These are phyloP conservation scores for Cryptococcus sp. DNA, from an alignment of 1,284 basidiomycete species.

Conservation along the genomic window DNA sequence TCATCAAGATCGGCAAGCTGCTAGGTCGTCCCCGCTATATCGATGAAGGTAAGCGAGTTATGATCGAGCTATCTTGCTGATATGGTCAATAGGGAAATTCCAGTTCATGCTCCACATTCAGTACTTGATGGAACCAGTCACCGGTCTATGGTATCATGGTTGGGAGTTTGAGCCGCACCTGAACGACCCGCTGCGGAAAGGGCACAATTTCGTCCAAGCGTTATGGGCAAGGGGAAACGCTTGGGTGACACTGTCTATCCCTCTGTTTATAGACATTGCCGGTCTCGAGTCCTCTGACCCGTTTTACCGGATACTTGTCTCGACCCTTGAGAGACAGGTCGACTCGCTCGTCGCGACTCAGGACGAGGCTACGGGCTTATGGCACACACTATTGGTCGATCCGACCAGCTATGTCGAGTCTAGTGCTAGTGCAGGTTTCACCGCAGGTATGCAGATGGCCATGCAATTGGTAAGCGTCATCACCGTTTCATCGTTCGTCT, in stretches of 20 bases:
- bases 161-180: slow-evolving; percentile 34
- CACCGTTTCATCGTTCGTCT: too few relatives aligned
- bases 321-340: slow-evolving; percentile 59
- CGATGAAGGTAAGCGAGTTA: slow-evolving; percentile 62
- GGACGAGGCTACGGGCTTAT: slow-evolving; percentile 59
- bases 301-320: slow-evolving; percentile 57
- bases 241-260: slow-evolving; percentile 64
- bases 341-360: slow-evolving; percentile 60
- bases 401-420: slow-evolving; percentile 61
- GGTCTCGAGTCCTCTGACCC: slow-evolving; percentile 55
- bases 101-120: slow-evolving; percentile 40
- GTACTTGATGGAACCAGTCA: slow-evolving; percentile 36
- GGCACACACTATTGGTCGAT: slow-evolving; percentile 66
- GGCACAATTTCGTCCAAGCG: slow-evolving; percentile 57
- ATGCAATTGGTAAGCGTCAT: slow-evolving; percentile 52
- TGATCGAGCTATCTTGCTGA: slow-evolving; percentile 42
- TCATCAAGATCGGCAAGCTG: slow-evolving; percentile 63
- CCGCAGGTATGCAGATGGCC: slow-evolving; percentile 62
- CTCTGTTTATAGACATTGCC: slow-evolving; percentile 60
- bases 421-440: slow-evolving; percentile 64
- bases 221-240: slow-evolving; percentile 66
- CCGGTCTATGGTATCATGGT: slow-evolving; percentile 51
- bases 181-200: slow-evolving; percentile 17
- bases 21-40: slow-evolving; percentile 59
- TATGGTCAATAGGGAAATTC: slow-evolving; percentile 26